These are phyloP conservation scores for Polytrichum formosum DNA, from an alignment of 225 moss, liverwort and hornwort genomes.

Conservation along the genomic window DNA sequence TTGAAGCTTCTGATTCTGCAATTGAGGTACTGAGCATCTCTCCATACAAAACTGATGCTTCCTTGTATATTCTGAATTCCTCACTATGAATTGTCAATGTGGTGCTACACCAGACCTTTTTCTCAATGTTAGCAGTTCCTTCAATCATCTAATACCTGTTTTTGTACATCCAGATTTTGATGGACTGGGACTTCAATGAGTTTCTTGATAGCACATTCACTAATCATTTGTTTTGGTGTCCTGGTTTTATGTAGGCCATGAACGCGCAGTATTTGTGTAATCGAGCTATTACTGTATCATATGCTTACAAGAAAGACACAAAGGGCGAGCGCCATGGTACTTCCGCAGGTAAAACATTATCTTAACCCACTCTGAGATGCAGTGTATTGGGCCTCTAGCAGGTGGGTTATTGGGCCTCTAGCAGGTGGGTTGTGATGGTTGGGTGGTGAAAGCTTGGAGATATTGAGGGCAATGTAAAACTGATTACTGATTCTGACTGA, in stretches of 20 bases:
- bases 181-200: no score
- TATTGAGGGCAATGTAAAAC: neutral
- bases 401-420: neutral
- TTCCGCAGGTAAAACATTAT: constrained; percentile 52
- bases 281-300: constrained; percentile 96
- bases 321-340: constrained; percentile 99
- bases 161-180: no score
- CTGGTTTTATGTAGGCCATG: constrained; percentile 67
- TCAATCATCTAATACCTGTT: no score
- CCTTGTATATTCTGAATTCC: neutral
- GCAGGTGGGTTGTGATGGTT: constrained; percentile 1
- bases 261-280: constrained; percentile 98
- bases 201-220: no score
- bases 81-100: no score
- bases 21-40: constrained; percentile 63
- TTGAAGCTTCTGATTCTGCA: constrained; percentile 95
- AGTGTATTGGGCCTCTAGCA: neutral
- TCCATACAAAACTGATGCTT: neutral
- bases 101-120: no score
- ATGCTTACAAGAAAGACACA: constrained; percentile 98
- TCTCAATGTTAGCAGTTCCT: no score
- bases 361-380: no score
- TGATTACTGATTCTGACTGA: neutral
- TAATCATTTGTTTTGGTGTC: no score
- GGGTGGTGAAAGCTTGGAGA: neutral